phyloP scores from a whole-genome alignment of 192 early-diverging fungal species.

The Rhizophlyctis rosea region DNA sequence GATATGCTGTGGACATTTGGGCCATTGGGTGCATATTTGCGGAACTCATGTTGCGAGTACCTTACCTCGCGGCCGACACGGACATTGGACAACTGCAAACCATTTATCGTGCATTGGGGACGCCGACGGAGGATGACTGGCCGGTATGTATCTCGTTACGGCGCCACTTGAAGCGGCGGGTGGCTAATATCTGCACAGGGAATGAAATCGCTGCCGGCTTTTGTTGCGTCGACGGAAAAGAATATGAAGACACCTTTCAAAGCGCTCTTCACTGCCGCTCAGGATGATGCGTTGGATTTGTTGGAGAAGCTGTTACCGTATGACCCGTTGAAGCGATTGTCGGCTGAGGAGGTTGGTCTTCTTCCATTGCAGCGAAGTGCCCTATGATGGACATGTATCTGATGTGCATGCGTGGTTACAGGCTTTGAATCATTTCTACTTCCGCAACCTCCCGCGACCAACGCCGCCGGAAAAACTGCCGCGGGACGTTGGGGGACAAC shows the following conservation, averaged over 20 bases:
- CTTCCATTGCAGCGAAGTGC: constrained; percentile 1
- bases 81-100: constrained; percentile 88
- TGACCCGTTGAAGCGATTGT: constrained; percentile 78
- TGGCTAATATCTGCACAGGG: constrained; percentile 36
- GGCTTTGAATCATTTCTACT: constrained; percentile 71
- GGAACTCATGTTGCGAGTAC: constrained; percentile 87
- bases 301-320: constrained; percentile 83
- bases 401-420: constrained; percentile 19
- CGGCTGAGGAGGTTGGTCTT: constrained; percentile 67
- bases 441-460: constrained; percentile 66
- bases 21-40: constrained; percentile 98
- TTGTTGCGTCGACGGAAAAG: too few relatives aligned
- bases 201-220: constrained; percentile 64
- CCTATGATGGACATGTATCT: not conserved
- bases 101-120: constrained; percentile 80
- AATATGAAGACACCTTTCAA: constrained; percentile 67
- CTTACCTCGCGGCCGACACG: constrained; percentile 82
- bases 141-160: constrained; percentile 50
- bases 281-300: constrained; percentile 77
- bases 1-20: constrained; percentile 93
- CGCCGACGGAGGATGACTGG: constrained; percentile 79
- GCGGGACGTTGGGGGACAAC: constrained; percentile 30
- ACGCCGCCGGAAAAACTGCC: constrained; percentile 69
- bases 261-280: constrained; percentile 80
- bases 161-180: not conserved